phyloP scores from a whole-genome alignment of 2,329 filamentous ascomycete species.

The Beauveria varroae region DNA sequence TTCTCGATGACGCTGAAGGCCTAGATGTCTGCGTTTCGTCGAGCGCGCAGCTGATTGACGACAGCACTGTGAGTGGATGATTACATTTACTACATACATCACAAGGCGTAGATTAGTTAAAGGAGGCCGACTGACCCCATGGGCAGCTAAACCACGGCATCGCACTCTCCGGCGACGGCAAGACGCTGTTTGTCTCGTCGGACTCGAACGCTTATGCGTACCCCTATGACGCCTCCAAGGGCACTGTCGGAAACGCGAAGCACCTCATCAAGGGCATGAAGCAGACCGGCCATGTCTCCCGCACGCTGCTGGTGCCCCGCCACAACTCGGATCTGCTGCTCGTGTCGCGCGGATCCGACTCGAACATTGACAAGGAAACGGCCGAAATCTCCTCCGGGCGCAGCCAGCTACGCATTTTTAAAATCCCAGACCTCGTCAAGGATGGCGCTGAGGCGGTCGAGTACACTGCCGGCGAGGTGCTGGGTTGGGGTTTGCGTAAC shows the following conservation, averaged over 20 bases:
- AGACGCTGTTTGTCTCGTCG: slow-evolving; percentile 44
- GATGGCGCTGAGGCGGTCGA: slow-evolving; percentile 18
- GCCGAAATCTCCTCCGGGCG: slow-evolving; percentile 42
- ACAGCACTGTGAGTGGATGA: slow-evolving; percentile 17
- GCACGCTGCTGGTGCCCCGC: slow-evolving; percentile 52
- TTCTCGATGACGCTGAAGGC: slow-evolving; percentile 23
- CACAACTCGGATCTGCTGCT: slow-evolving; percentile 46
- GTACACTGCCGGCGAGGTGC: slow-evolving; percentile 35
- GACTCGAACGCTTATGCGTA: slow-evolving; percentile 47
- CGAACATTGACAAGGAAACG: slow-evolving; percentile 48
- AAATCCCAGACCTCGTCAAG: slow-evolving; percentile 22
- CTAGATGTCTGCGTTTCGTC: slow-evolving; percentile 23
- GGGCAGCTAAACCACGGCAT: slow-evolving; percentile 42
- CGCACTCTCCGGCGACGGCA: slow-evolving; percentile 37
- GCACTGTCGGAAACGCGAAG: slow-evolving; percentile 34
- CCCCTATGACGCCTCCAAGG: slow-evolving; percentile 46
- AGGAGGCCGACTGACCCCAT: neutral
- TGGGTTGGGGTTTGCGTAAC: slow-evolving; percentile 63
- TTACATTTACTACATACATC: too few relatives aligned
- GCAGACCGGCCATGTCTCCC: slow-evolving; percentile 50
- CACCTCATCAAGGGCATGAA: slow-evolving; percentile 51
- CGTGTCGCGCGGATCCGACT: slow-evolving; percentile 53
- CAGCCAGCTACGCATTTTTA: slow-evolving; percentile 50
- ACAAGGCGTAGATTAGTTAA: neutral
- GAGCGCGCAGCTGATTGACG: slow-evolving; percentile 20